These are phyloP conservation scores for Plantago major DNA, from an alignment of 257 asterid genomes.

Conservation along the genomic window DNA sequence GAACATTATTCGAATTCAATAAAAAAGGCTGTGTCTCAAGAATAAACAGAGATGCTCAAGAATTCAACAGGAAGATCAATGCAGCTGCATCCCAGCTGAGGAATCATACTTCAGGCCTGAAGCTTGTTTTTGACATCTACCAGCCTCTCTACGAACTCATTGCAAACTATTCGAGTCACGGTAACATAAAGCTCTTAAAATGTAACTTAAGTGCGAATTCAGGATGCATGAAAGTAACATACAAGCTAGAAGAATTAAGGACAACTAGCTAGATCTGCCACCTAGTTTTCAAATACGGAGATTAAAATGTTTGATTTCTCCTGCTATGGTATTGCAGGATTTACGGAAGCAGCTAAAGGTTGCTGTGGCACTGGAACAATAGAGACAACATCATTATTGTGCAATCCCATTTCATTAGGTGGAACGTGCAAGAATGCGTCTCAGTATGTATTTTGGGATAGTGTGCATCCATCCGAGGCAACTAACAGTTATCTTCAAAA, in stretches of 20 bases:
- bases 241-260: neutral
- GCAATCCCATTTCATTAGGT: slow-evolving; percentile 65
- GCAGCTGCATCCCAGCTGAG: slow-evolving; percentile 60
- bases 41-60: slow-evolving; percentile 69
- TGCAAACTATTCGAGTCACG: slow-evolving; percentile 48
- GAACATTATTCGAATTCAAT: slow-evolving; percentile 73
- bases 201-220: neutral
- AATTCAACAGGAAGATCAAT: slow-evolving; percentile 67
- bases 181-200: too few relatives aligned
- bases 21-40: slow-evolving; percentile 67
- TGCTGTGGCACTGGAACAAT: slow-evolving; percentile 91
- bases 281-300: neutral
- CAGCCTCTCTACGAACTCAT: slow-evolving; percentile 68
- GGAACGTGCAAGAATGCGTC: slow-evolving; percentile 80
- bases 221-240: neutral
- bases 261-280: neutral
- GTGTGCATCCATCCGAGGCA: slow-evolving; percentile 91
- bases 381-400: slow-evolving; percentile 64
- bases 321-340: slow-evolving; percentile 40
- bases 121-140: slow-evolving; percentile 75
- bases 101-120: slow-evolving; percentile 64
- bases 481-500: too few relatives aligned
- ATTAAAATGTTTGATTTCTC: neutral
- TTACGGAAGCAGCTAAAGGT: too few relatives aligned
- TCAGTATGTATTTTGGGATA: slow-evolving; percentile 73